These are phyloP conservation scores for Kodamaea fungicola DNA, from an alignment of 1,139 yeast species.

Conservation along the genomic window DNA sequence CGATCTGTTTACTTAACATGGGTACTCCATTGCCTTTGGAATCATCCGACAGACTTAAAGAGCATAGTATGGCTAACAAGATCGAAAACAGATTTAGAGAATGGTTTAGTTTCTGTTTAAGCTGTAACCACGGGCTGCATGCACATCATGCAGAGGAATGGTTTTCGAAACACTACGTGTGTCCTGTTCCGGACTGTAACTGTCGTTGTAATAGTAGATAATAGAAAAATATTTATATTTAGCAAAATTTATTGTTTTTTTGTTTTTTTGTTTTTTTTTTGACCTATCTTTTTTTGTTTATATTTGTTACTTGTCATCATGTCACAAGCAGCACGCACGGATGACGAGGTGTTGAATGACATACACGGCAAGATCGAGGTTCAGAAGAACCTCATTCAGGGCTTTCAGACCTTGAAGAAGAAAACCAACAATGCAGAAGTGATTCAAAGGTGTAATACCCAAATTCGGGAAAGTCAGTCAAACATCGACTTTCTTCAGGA, in stretches of 20 bases:
- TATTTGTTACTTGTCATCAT: slow-evolving; percentile 1
- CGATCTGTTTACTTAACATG: slow-evolving; percentile 77
- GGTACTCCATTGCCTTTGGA: slow-evolving; percentile 65
- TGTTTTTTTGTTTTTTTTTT: slow-evolving; percentile 1
- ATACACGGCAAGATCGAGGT: slow-evolving; percentile 81
- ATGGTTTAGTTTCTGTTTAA: slow-evolving; percentile 88
- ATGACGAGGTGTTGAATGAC: slow-evolving; percentile 48
- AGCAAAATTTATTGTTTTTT: not conserved
- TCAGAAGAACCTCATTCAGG: slow-evolving; percentile 82
- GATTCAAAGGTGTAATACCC: slow-evolving; percentile 86
- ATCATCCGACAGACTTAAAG: slow-evolving; percentile 16
- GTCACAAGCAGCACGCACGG: slow-evolving; percentile 7
- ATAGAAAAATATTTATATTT: not conserved
- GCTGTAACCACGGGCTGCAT: slow-evolving; percentile 92
- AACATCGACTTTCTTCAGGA: slow-evolving; percentile 86
- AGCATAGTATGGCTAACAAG: slow-evolving; percentile 14
- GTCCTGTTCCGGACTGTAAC: slow-evolving; percentile 92
- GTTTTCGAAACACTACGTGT: slow-evolving; percentile 81
- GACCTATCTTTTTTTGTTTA: not conserved
- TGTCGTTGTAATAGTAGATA: slow-evolving; percentile 66
- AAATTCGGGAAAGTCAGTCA: slow-evolving; percentile 85
- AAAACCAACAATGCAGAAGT: slow-evolving; percentile 77
- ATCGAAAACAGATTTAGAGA: slow-evolving; percentile 47
- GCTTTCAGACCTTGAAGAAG: slow-evolving; percentile 76
- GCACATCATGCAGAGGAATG: slow-evolving; percentile 95